Evolutionary conservation across 176 grass and related monocot genomes (phyloP).

Genomic region (Areca catechu): DNA sequence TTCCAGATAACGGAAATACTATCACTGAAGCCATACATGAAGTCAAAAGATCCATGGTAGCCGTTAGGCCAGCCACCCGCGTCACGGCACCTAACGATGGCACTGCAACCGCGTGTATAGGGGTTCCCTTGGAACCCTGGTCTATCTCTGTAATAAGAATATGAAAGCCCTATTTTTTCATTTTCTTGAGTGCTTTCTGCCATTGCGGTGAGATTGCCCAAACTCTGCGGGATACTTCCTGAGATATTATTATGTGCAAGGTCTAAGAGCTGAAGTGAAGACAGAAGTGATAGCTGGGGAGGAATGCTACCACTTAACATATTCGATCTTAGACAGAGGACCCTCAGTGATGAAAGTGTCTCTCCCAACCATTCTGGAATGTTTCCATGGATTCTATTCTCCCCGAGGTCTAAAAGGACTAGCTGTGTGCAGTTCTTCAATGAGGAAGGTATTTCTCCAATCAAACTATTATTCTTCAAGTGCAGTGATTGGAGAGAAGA

Average conservation of each 20-base stretch:
- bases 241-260: slow-evolving; percentile 41
- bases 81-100: too few species aligned
- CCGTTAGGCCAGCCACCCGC: too few species aligned
- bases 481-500: neutral
- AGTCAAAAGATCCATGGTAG: too few species aligned
- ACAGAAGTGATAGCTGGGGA: slow-evolving; percentile 15
- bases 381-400: neutral
- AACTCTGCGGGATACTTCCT: slow-evolving; percentile 36
- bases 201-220: slow-evolving; percentile 50
- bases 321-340: neutral
- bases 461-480: neutral
- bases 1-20: slow-evolving; percentile 60
- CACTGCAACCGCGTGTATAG: too few species aligned
- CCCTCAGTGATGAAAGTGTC: neutral
- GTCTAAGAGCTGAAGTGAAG: slow-evolving; percentile 50
- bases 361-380: neutral
- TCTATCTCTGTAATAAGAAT: too few species aligned
- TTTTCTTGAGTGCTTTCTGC: neutral
- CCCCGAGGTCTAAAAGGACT: neutral
- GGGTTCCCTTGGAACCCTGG: too few species aligned
- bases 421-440: neutral
- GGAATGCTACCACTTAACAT: slow-evolving; percentile 26
- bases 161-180: too few species aligned
- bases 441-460: neutral
- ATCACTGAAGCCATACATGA: too few species aligned